These are phyloP conservation scores for Batkoa obscura DNA, from an alignment of 371 early-diverging fungal genomes.

Conservation along the genomic window DNA sequence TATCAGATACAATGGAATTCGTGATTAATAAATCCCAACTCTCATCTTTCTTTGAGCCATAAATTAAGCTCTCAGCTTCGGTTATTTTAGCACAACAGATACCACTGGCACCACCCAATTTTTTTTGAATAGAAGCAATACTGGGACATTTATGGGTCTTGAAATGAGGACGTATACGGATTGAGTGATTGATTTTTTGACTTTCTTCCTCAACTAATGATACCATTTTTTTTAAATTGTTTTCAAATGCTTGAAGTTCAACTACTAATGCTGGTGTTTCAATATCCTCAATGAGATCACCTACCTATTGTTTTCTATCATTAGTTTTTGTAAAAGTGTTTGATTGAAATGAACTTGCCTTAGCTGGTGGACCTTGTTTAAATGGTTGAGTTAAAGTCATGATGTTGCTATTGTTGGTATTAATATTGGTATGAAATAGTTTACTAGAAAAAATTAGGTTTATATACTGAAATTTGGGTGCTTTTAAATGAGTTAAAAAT, in stretches of 20 bases:
- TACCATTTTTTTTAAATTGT: neutral
- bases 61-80: neutral
- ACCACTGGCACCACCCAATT: neutral
- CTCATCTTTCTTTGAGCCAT: neutral
- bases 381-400: neutral
- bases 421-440: no score
- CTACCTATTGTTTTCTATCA: neutral
- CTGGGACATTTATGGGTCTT: slow-evolving; percentile 1
- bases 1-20: neutral
- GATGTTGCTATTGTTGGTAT: no score
- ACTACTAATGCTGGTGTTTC: slow-evolving; percentile 3
- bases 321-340: neutral
- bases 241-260: neutral
- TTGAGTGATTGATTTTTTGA: neutral
- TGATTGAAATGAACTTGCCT: neutral
- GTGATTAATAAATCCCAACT: slow-evolving; percentile 2
- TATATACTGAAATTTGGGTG: no score
- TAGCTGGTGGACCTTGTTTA: neutral
- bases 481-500: no score
- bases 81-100: slow-evolving; percentile 5
- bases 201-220: neutral
- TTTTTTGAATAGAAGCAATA: neutral
- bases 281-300: neutral
- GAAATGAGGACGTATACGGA: neutral
- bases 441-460: no score